Conservation (phyloP, 1,284 basidiomycete genomes). For the Apiotrichum veenhuisii region DNA sequence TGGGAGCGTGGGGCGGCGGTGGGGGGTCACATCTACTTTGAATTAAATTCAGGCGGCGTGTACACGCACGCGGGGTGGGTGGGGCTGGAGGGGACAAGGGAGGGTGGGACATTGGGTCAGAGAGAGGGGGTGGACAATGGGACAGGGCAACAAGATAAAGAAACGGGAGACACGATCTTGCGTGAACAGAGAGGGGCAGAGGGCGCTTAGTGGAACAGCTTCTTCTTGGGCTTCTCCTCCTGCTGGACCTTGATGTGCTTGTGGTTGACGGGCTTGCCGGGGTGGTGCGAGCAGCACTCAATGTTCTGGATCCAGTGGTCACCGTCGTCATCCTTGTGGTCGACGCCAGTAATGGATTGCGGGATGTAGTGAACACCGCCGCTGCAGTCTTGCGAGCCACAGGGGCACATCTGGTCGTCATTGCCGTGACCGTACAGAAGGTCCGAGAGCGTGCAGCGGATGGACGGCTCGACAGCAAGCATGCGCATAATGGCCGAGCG, state of each 20-base stretch:
- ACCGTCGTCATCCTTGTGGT: constrained; percentile 45
- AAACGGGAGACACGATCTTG: neutral
- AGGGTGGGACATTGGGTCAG: neutral
- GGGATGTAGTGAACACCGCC: constrained; percentile 50
- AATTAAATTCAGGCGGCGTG: no score
- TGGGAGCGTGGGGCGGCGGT: no score
- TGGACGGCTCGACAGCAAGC: constrained; percentile 83
- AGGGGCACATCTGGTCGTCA: constrained; percentile 74
- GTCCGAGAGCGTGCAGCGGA: constrained; percentile 91
- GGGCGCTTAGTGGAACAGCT: constrained; percentile 46
- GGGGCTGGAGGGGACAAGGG: neutral
- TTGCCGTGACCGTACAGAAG: constrained; percentile 74
- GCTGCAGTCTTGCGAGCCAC: constrained; percentile 54
- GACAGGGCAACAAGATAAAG: neutral
- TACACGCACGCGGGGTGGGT: neutral
- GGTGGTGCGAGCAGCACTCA: constrained; percentile 60
- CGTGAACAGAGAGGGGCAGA: no score
- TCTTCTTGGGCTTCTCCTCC: constrained; percentile 49
- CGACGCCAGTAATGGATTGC: constrained; percentile 41
- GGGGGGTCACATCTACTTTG: no score
- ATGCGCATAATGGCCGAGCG: constrained; percentile 84
- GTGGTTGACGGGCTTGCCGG: constrained; percentile 45
- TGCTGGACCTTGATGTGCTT: constrained; percentile 51
- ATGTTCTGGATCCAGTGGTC: constrained; percentile 67
- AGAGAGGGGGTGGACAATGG: neutral